Evolutionary conservation across 768 basidiomycete genomes (phyloP).

Genomic region (Lactifluus volemus): DNA sequence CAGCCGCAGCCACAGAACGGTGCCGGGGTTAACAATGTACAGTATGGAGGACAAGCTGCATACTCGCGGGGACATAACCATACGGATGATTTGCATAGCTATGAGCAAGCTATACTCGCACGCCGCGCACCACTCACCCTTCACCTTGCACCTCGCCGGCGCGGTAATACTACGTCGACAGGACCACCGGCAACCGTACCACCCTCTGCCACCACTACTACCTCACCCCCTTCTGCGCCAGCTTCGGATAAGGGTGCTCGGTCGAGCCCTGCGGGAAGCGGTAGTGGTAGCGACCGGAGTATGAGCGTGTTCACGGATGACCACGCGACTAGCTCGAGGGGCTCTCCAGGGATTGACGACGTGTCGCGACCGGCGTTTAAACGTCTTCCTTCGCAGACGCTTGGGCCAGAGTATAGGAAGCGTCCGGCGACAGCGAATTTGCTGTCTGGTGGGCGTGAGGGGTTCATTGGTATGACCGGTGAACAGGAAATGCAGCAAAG

Average conservation of each 20-base stretch:
- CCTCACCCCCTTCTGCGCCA: not conserved
- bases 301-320: slow-evolving; percentile 6
- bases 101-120: slow-evolving; percentile 70
- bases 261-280: slow-evolving; percentile 19
- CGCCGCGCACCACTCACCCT: slow-evolving; percentile 52
- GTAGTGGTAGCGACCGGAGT: slow-evolving; percentile 7
- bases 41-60: not conserved
- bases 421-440: slow-evolving; percentile 22
- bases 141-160: slow-evolving; percentile 40
- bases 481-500: not conserved
- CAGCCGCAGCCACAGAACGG: not conserved
- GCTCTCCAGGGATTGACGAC: slow-evolving; percentile 21
- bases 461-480: not conserved
- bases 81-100: slow-evolving; percentile 57
- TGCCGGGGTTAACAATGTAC: not conserved
- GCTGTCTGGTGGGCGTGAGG: slow-evolving; percentile 1
- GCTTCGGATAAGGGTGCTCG: slow-evolving; percentile 8
- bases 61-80: slow-evolving; percentile 27
- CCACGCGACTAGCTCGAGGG: slow-evolving; percentile 5
- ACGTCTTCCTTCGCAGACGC: slow-evolving; percentile 60
- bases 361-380: slow-evolving; percentile 58
- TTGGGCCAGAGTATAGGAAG: slow-evolving; percentile 54
- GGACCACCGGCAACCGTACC: not conserved
- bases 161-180: slow-evolving; percentile 19
- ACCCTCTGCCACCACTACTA: not conserved